Percentiles rank a stretch among this genome's conserved stretches.
These are phyloP conservation scores for Alternaria ventricosa DNA, from an alignment of 2,329 filamentous ascomycete species.

Conservation along the genomic window DNA sequence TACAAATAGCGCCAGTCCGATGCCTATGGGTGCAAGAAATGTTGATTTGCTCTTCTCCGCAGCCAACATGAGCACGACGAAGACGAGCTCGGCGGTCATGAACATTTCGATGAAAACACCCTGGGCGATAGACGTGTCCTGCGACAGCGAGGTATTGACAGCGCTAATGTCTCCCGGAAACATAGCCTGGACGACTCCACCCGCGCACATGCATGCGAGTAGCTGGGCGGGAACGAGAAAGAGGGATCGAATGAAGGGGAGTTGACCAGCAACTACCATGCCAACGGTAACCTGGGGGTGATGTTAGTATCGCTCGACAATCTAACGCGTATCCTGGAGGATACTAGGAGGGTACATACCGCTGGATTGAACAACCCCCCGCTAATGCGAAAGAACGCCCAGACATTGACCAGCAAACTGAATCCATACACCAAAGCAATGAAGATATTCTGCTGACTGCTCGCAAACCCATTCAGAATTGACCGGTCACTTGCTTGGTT, in stretches of 20 bases:
- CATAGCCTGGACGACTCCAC: conserved; percentile 28
- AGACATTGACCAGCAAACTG: conserved; percentile 38
- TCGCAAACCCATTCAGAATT: conserved; percentile 19
- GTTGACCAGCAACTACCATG: conserved; percentile 27
- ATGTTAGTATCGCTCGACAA: not conserved
- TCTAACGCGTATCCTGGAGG: not conserved
- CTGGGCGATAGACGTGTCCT: conserved; percentile 24
- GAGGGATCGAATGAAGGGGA: conserved; percentile 23
- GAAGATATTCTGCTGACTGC: conserved; percentile 32
- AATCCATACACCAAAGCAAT: conserved; percentile 41
- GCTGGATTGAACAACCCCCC: conserved; percentile 26
- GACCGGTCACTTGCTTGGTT: conserved; percentile 23
- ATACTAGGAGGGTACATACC: conserved; percentile 15
- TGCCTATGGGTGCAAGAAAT: conserved; percentile 29
- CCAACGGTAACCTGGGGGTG: conserved; percentile 29
- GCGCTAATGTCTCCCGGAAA: conserved; percentile 33
- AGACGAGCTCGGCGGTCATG: conserved; percentile 32
- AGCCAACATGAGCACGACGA: conserved; percentile 37
- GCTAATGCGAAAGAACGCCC: conserved; percentile 42
- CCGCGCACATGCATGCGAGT: conserved; percentile 33
- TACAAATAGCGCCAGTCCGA: conserved; percentile 31
- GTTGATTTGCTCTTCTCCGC: conserved; percentile 41
- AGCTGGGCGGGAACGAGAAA: conserved; percentile 31
- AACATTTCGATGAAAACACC: conserved; percentile 30
- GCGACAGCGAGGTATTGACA: conserved; percentile 23